Evolutionary conservation across 352 stramenopile genomes (phyloP), one percentile per base, ranked within the genome.

Genomic region (Pythium phragmitis): DNA sequence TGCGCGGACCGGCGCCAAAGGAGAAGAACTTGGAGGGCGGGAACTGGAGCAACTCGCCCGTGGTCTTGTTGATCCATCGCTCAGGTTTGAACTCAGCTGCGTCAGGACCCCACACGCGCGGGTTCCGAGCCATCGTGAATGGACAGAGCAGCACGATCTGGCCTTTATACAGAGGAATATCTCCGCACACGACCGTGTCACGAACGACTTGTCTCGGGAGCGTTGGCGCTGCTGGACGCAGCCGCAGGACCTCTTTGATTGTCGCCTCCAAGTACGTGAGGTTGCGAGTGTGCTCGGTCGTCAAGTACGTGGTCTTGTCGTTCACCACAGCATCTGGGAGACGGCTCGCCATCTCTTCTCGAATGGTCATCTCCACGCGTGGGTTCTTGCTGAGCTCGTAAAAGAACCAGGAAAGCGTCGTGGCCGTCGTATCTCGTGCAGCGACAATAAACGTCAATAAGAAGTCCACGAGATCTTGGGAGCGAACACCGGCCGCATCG

Each of bases 351-450:
- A 92, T 69, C 49, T 92, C 82, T 19, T 80, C 69, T 0, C 73
- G 68, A 26, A 91, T 30, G 26, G 51, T n/a, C 73, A 5, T 14
- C 19, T 65, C 57, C 0, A 88, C 72, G 9, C 80, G 54, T 8
- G 85, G 85, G 65, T 92, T 67, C 16, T 73, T 76, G 48, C 77
- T 73, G 2, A 96, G 67, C 69, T 80, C 80, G 58, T 88, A 82
- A 26, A 95, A 72, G 9, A 88, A 71, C 88, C 88, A 96, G 26
- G 67, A 72, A 14, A 96, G 52, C 23, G 85, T 85, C 57, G 53
- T 70, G 1, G 87, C 82, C 4, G 88, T 96, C 1, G 82, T 96
- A 60, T 96, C 88, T 23, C 87, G 78, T 2, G 87, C 87, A 26
- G 79, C 88, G 34, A 88, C 60, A 19, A 96, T 65, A 46, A 96